Evolutionary conservation across 2,329 filamentous ascomycete genomes (phyloP).

Genomic region (Venturia oleaginea): DNA sequence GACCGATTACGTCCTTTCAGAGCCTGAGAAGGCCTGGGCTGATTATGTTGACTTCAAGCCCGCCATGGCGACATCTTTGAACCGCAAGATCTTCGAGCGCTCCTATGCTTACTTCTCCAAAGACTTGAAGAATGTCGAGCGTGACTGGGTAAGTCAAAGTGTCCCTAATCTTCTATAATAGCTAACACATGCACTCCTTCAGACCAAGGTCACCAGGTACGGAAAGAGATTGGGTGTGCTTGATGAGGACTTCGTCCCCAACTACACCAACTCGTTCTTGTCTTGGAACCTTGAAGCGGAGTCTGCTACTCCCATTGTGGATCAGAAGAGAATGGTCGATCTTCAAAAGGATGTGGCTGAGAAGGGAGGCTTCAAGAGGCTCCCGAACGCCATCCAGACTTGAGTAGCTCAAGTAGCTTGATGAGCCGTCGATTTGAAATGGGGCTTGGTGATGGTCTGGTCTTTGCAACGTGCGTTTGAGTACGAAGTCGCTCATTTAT

Average conservation of each 20-base stretch:
- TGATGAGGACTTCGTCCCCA: conserved; percentile 53
- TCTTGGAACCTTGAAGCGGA: conserved; percentile 57
- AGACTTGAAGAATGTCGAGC: conserved; percentile 63
- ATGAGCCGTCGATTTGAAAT: not conserved
- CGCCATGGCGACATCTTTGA: conserved; percentile 56
- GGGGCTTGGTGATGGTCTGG: not conserved
- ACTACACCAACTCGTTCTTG: conserved; percentile 67
- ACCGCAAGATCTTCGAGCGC: conserved; percentile 72
- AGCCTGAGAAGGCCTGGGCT: conserved; percentile 54
- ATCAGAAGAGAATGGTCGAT: conserved; percentile 65
- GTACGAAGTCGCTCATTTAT: not conserved
- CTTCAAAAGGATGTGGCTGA: conserved; percentile 58
- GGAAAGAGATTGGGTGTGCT: conserved; percentile 65
- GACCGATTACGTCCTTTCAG: conserved; percentile 60
- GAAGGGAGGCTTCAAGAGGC: conserved; percentile 54
- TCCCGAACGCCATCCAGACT: conserved; percentile 20
- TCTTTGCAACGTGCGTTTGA: not conserved
- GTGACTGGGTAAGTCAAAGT: conserved; percentile 52
- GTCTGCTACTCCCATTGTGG: conserved; percentile 56
- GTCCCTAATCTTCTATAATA: not conserved
- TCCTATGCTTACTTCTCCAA: conserved; percentile 68
- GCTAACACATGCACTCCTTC: not conserved
- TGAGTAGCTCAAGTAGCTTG: not conserved
- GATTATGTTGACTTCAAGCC: conserved; percentile 67
- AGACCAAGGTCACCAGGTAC: conserved; percentile 62